These are phyloP conservation scores for Pholiota microspora DNA, from an alignment of 768 basidiomycete species.

Conservation along the genomic window DNA sequence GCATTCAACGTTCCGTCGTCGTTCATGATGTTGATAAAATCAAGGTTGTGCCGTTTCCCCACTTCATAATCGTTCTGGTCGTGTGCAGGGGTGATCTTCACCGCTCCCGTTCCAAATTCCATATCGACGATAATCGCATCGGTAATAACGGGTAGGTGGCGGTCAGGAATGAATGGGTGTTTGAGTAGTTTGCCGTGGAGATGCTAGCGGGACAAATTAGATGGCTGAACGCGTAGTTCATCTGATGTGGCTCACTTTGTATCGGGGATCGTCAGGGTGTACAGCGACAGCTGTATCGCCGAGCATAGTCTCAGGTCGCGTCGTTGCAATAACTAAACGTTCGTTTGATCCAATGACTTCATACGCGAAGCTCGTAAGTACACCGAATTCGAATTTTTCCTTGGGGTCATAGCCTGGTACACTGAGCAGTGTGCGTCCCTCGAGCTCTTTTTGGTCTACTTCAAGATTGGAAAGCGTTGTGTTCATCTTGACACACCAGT, in stretches of 20 bases:
- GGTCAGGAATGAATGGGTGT: slow-evolving; percentile 82
- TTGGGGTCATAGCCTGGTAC: slow-evolving; percentile 96
- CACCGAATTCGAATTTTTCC: slow-evolving; percentile 96
- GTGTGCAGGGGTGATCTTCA: slow-evolving; percentile 98
- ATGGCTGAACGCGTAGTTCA: neutral
- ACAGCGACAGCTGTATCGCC: slow-evolving; percentile 98
- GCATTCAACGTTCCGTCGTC: slow-evolving; percentile 96
- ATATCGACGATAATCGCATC: slow-evolving; percentile 91
- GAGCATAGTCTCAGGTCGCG: slow-evolving; percentile 97
- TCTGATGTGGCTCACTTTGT: slow-evolving; percentile 49
- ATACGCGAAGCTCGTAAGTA: slow-evolving; percentile 95
- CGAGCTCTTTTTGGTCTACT: slow-evolving; percentile 91
- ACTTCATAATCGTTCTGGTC: slow-evolving; percentile 98
- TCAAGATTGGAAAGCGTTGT: slow-evolving; percentile 98
- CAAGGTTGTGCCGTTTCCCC: slow-evolving; percentile 80
- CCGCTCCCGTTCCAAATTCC: slow-evolving; percentile 96
- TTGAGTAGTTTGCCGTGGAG: slow-evolving; percentile 89
- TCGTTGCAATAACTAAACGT: slow-evolving; percentile 90
- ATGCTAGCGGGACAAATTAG: slow-evolving; percentile 45
- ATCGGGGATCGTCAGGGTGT: slow-evolving; percentile 89
- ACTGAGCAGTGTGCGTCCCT: slow-evolving; percentile 78
- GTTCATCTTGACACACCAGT: slow-evolving; percentile 96
- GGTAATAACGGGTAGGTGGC: slow-evolving; percentile 84
- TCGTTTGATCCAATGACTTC: slow-evolving; percentile 87
- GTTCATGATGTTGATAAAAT: slow-evolving; percentile 93